Evolutionary conservation across 345 rosid genomes (phyloP), one percentile per base, ranked within the genome.

Genomic region (Sisymbrium irio): DNA sequence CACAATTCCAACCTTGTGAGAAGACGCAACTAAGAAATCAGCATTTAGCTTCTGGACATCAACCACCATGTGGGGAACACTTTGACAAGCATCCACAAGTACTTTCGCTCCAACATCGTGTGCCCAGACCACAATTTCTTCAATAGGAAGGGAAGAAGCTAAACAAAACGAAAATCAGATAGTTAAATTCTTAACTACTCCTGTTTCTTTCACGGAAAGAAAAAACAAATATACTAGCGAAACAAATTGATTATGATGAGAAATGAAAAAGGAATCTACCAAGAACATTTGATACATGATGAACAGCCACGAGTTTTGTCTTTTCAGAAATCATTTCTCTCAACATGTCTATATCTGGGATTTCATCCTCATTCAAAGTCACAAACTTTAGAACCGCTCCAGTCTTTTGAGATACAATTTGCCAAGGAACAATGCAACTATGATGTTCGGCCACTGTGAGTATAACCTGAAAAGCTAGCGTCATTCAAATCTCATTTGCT

Each of bases 381-480:
- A 86, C 86, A 78, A 73, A 95, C 75, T 86, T 92, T 51, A 95
- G 64, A 67, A 86, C 62, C 3, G 97, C 97, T 55, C 97, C 97
- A 8, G 92, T 88, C 73, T 82, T 87, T 74, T 87, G 84, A 18
- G 97, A 85, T 47, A 85, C 89, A 39, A 89, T 60, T 85, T 95
- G 99, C 97, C 97, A 92, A n/a, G 99, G 99, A 67, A 92, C 97
- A 72, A 95, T 89, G 49, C 89, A 86, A 54, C 99, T 92, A 45
- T 95, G 99, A 75, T 92, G 99, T 64, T 95, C 99, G 7, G 93
- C 97, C 17, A 92, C 66, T 10, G 97, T 86, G 50, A 87, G 85
- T 42, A 90, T 7, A 44, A 95, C 69, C 99, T 95, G 86, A 65
- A 71, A 75, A 79, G 73, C 62, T 66, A 51, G 35, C 50, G 66